Base-by-base conservation (phyloP, 2,329 filamentous ascomycete genomes). In the Fusarium sterilihyphosum region DNA sequence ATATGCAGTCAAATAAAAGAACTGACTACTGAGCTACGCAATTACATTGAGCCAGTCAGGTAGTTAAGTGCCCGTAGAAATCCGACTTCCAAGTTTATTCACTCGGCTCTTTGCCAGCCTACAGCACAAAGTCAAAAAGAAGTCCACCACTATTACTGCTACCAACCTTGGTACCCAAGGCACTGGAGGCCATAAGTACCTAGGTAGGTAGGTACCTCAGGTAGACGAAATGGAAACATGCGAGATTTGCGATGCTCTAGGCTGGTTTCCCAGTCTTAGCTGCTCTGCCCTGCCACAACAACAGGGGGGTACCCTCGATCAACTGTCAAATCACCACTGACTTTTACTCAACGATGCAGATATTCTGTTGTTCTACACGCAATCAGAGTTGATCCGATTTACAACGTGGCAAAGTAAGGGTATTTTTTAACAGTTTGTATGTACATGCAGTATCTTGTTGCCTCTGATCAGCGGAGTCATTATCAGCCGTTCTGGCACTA, bases 271-370 rank as follows among this genome's bases (percentile, higher is more conserved):
- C 47, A 38, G 44, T 46, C 14, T 37, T 35, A 49, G 56, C 43
- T 60, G 43, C 10, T n/a, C 24, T 53, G 33, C 31, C 38, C 61
- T 40, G 35, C 31, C 31, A 53, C 24, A 43, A 64, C 40, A 18
- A 57, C 58, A 70, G 31, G 44, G 62, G 38, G 58, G 58, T 40
- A 54, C 46, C 61, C 49, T 73, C 70, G 41, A 59, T 60, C 52
- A 37, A n/a, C 61, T 58, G 46, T 56, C 61, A 53, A 66, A 67
- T 71, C 70, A 73, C 60, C 44, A 41, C 35, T 37, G 35, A 29
- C 29, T 49, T 38, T 29, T 24, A 37, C 54, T 49, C 24, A n/a
- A 56, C 35, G 12, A 46, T 52, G 44, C 26, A 44, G 29, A 26
- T n/a, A 22, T 35, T 46, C 33, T 38, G 10, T 33, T 26, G 38